A percentile compares a stretch with the other conserved stretches of the same genome.
Conservation (phyloP, 257 asterid species). For the Gentiana macrophylla region DNA sequence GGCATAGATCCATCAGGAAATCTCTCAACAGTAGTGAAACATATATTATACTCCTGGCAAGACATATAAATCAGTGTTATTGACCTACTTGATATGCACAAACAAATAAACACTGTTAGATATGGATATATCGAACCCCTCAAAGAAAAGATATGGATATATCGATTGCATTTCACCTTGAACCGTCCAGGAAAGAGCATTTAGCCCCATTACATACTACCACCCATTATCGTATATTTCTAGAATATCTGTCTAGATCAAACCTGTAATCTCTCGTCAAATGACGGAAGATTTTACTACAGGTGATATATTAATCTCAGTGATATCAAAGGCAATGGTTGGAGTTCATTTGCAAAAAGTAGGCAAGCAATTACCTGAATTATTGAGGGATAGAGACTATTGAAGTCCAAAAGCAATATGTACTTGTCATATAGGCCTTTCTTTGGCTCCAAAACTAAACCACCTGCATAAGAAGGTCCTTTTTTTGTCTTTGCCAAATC, state of each 20-base stretch:
- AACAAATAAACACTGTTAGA: constrained; percentile 1
- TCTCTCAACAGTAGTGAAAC: constrained; percentile 93
- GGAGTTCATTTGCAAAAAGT: too few relatives aligned
- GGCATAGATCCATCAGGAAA: constrained; percentile 56
- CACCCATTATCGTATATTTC: too few relatives aligned
- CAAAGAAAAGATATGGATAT: too few relatives aligned
- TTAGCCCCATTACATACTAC: too few relatives aligned
- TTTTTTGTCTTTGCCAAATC: constrained; percentile 50
- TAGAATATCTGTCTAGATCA: too few relatives aligned
- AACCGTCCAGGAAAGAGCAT: too few relatives aligned
- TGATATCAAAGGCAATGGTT: too few relatives aligned
- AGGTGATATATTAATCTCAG: too few relatives aligned
- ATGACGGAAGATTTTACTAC: too few relatives aligned
- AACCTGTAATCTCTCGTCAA: too few relatives aligned
- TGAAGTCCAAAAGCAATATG: constrained; percentile 87
- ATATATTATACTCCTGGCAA: constrained; percentile 87
- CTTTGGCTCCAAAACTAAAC: constrained; percentile 96
- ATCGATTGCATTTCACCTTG: too few relatives aligned
- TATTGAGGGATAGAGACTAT: constrained; percentile 98
- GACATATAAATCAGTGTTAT: constrained; percentile 3
- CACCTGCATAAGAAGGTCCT: constrained; percentile 92
- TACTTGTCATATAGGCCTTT: constrained; percentile 92
- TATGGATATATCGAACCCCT: constrained; percentile 4
- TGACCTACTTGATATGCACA: neutral
- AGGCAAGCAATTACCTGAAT: constrained; percentile 53